Conservation (phyloP, 2,329 filamentous ascomycete genomes). For the Fusarium anthophilum region DNA sequence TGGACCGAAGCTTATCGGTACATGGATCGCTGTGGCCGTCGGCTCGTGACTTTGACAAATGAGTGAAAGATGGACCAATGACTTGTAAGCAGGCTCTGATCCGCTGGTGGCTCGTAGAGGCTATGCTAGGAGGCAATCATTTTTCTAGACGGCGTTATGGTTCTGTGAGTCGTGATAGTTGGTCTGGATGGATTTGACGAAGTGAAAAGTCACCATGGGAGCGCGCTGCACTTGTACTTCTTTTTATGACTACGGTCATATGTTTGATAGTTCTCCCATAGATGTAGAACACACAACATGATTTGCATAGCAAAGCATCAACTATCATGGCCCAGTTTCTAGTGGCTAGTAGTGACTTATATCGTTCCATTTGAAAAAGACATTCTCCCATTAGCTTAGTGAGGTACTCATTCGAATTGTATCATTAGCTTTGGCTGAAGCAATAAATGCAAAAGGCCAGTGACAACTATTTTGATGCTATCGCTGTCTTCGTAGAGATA, state of each 20-base stretch:
- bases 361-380: neutral
- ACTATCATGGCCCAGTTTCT: neutral
- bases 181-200: neutral
- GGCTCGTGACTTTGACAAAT: neutral
- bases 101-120: accelerated
- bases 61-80: neutral
- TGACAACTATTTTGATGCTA: neutral
- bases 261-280: neutral
- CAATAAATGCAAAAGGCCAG: too few relatives aligned
- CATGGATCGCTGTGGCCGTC: neutral
- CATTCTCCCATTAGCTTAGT: neutral
- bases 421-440: too few relatives aligned
- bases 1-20: neutral
- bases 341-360: neutral
- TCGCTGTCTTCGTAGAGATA: neutral
- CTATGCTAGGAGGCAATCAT: too few relatives aligned
- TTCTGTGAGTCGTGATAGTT: too few relatives aligned
- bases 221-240: too few relatives aligned
- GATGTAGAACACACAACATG: too few relatives aligned
- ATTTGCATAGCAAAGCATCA: neutral
- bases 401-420: too few relatives aligned
- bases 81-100: neutral
- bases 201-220: neutral
- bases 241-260: too few relatives aligned
- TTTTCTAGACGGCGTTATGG: neutral